Evolutionary conservation across 1,139 yeast genomes (phyloP), one percentile per base, ranked within the genome.

Genomic region (Kurtzmaniella quercitrusa): DNA sequence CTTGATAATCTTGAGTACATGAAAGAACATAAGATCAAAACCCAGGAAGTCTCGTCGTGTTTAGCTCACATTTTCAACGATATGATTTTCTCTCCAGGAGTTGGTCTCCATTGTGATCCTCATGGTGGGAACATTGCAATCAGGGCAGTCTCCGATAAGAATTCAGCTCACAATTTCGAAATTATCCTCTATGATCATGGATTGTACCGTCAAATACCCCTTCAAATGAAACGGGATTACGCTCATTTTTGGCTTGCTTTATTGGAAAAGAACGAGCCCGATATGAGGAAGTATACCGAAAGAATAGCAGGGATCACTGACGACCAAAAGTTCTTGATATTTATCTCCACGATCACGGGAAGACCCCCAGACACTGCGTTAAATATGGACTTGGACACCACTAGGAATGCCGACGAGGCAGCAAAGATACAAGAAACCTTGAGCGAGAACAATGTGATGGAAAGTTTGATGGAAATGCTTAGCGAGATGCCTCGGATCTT

Each of bases 121-220:
- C 99, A 93, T 62, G 96, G 96, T 12, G 99, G 99, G 0, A 94
- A 93, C 56, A 70, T 93, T 49, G 96, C 98, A 0, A 88, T 93
- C 17, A 68, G 90, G 44, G 65, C 75, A 1, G 56, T 70, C 6
- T 56, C 57, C 21, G 46, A 59, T 39, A 41, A 48, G 10, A 51
- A 58, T 1, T 66, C 70, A 41, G 79, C 81, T 1, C 88, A 83
- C 60, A 91, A 93, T 60, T 94, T 93, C 59, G 98, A 94, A 62
- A 87, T 94, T 45, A 72, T 94, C 10, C 70, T 94, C 27, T 94
- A 90, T 58, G 99, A 94, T 62, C 98, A 94, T 62, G 99, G 98
- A 0, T 72, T 94, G 27, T 93, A 93, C 62, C 74, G 99, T 48
- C 80, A 85, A 46, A 90, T 94, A 16, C 87, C 95, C 1, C 68